Conservation (phyloP, 1,139 yeast species). For the Hyphopichia pseudoburtonii region DNA sequence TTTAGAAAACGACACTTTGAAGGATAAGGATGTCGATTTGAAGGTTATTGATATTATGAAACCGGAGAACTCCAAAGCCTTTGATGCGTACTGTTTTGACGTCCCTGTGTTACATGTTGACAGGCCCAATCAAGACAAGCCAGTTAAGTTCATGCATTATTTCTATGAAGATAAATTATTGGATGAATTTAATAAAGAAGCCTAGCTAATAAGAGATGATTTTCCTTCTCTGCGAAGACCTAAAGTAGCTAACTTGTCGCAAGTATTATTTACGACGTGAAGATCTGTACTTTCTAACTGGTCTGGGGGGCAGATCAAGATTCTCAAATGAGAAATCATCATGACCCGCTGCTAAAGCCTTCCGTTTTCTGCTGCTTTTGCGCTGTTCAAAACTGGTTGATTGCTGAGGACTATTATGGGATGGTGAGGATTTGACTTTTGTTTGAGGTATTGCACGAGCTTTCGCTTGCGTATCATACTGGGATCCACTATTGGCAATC, state of each 20-base stretch:
- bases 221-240: no score
- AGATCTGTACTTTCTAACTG: not conserved
- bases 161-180: conserved; percentile 58
- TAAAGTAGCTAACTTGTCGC: not conserved
- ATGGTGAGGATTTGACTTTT: no score
- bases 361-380: not conserved
- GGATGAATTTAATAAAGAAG: conserved; percentile 39
- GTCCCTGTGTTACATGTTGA: conserved; percentile 86
- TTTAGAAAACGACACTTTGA: conserved; percentile 24
- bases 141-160: conserved; percentile 75
- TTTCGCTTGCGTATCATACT: no score
- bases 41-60: conserved; percentile 65
- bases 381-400: not conserved
- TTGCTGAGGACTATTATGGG: no score
- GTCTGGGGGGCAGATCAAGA: conserved; percentile 2
- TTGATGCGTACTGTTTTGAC: conserved; percentile 82
- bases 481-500: no score
- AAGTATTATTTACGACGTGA: not conserved
- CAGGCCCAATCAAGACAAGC: conserved; percentile 41
- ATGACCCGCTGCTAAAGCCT: not conserved
- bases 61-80: conserved; percentile 70
- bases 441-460: no score
- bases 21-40: conserved; percentile 31
- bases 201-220: no score
- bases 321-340: conserved; percentile 6